Evolutionary conservation across 177 flowering plant genomes (phyloP).

Genomic region (Viscum album): DNA sequence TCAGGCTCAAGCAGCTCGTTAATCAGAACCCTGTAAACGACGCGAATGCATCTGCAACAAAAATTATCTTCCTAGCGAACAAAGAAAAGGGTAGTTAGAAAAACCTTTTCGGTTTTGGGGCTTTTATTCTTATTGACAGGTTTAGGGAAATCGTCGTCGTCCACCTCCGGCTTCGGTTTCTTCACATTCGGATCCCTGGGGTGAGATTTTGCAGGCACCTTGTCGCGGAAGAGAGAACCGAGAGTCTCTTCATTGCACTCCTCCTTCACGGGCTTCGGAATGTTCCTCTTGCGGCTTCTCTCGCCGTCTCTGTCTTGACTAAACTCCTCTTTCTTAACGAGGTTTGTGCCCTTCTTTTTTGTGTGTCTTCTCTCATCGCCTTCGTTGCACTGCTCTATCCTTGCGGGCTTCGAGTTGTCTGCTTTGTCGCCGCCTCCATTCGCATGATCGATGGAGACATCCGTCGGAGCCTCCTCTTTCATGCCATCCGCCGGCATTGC

Average conservation of each 20-base stretch:
- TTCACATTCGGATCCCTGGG: slow-evolving; percentile 22
- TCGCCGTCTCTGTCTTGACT: slow-evolving; percentile 16
- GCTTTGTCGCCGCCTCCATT: neutral
- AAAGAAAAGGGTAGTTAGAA: neutral
- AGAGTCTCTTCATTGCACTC: neutral
- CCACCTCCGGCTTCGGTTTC: slow-evolving; percentile 33
- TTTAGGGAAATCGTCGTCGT: slow-evolving; percentile 21
- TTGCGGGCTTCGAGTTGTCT: neutral
- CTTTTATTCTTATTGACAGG: slow-evolving; percentile 22
- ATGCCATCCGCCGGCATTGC: no score
- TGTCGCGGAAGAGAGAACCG: neutral
- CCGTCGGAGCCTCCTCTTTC: no score
- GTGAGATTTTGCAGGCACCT: slow-evolving; percentile 19
- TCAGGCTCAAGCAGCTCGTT: no score
- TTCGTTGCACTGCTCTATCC: no score
- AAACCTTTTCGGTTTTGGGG: slow-evolving; percentile 25
- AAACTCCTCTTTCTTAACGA: slow-evolving; percentile 21
- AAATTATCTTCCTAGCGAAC: neutral
- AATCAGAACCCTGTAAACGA: no score
- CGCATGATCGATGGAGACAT: no score
- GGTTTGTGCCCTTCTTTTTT: slow-evolving; percentile 10
- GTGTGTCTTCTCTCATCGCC: no score
- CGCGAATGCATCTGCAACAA: neutral
- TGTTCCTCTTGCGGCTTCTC: slow-evolving; percentile 18
- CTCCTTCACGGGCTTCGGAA: neutral